Evolutionary conservation across 331 rosid genomes (phyloP), one percentile per base, ranked within the genome.

Genomic region (Malus hybrid): DNA sequence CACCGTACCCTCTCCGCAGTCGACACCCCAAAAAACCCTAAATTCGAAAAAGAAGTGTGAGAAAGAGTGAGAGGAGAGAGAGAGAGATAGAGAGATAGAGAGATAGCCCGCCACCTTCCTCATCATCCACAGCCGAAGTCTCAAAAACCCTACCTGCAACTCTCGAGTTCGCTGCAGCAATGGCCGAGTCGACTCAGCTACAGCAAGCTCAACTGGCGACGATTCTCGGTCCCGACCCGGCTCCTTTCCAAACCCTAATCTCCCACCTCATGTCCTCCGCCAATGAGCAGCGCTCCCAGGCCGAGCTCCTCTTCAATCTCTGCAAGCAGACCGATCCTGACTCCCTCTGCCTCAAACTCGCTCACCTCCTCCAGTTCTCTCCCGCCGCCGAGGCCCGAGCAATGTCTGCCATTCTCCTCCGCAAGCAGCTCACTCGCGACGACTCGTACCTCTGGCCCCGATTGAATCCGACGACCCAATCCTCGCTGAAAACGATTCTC

Each of bases 261-360:
- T 91, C 97, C 0, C 97, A 93, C 71, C 93, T 93, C 46, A 93
- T 93, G 98, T 80, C 94, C 1, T 84, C 98, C 11, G 83, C 98
- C n/a, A 93, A 93, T 79, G 98, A 93, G 71, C 95, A 90, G 59
- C 87, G 98, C 10, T 91, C 97, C 3, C 94, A 93, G 59, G 98
- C 98, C 2, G 96, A 93, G 77, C 81, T 88, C 0, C 87, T 93
- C 48, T 93, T 93, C 89, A 93, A 93, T 56, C 91, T 93, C 62
- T 93, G 98, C 84, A 93, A 91, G 79, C 97, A 93, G 82, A 93
- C 90, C 84, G 90, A 93, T 84, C 98, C 98, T 2, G 90, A 93
- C 60, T 84, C 88, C 5, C 87, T 93, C n/a, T 85, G 91, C 10
- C 79, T 93, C 39, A 93, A 93, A 50, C 97, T 93, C 10, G 98